Evolutionary conservation across 352 stramenopile species (phyloP), one percentile per base, ranked within the genome.

Genomic region (Pythium biforme): DNA sequence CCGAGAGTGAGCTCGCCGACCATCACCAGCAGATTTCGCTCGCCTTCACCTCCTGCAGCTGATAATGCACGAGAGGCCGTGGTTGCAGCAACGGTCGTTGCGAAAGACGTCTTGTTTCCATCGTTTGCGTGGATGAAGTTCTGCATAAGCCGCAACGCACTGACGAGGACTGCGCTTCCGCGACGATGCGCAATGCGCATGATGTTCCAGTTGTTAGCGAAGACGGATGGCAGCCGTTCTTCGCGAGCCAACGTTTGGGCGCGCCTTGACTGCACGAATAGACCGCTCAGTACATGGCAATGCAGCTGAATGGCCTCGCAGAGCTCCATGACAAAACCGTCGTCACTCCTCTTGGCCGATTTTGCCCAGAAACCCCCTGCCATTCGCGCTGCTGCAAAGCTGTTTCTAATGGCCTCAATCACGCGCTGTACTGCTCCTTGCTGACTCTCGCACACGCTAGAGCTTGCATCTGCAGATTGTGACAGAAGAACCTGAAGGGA

Each of bases 141-240:
- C 14, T 68, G 70, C 25, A 88, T 23, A 14, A 89, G 70, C 10
- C 69, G 69, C 25, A 89, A 55, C 10, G 73, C 69, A 41, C 48
- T 70, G n/a, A 81, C 27, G 40, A 90, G 54, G 20, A 89, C 43
- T 4, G 49, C 31, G 20, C 79, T 87, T 19, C 70, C 72, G 29
- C 76, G 72, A 20, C 64, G 51, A 48, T 76, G 59, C n/a, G 79
- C 79, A 54, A 73, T 66, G 29, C 69, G 72, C 68, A 91, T 79
- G 20, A 76, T 54, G 23, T 52, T 82, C 82, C 82, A 91, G 53
- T 91, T 88, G 8, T 62, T 60, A 7, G 82, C 14, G 22, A 91
- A 49, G 3, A 79, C 59, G 20, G 33, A 43, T 0, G 75, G 65
- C 20, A 88, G 67, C 8, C 65, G 62, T 17, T 85, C 75, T 7